Evolutionary conservation across 106 monocot species (phyloP).

Genomic region (Dendrobium catenatum): DNA sequence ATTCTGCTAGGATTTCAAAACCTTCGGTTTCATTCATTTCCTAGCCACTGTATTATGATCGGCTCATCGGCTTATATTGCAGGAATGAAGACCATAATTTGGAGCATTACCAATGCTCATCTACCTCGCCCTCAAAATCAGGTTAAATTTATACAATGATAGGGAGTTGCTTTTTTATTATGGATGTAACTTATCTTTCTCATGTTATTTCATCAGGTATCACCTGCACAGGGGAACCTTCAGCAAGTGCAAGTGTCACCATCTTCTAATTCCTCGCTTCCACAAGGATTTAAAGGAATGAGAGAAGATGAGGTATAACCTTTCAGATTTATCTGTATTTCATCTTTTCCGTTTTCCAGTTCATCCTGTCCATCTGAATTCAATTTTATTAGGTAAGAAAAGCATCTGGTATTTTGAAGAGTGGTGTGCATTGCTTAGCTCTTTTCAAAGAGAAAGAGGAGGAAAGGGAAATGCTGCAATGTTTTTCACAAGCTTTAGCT

Average conservation of each 20-base stretch:
- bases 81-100: constrained; percentile 99
- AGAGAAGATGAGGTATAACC: constrained; percentile 87
- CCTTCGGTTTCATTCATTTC: neutral
- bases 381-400: constrained; percentile 66
- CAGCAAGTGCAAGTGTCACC: constrained; percentile 63
- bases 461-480: constrained; percentile 87
- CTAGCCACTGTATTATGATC: constrained; percentile 2
- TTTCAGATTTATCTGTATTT: constrained; percentile 4
- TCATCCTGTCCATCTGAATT: neutral
- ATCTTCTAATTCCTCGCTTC: constrained; percentile 36
- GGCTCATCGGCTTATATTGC: constrained; percentile 8
- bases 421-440: constrained; percentile 87
- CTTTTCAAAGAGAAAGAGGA: constrained; percentile 97
- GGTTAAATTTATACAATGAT: constrained; percentile 4
- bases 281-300: constrained; percentile 74
- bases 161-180: neutral
- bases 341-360: neutral
- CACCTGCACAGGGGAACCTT: constrained; percentile 52
- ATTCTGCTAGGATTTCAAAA: neutral
- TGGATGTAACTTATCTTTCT: neutral
- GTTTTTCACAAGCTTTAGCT: constrained; percentile 86
- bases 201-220: constrained; percentile 31
- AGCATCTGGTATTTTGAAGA: constrained; percentile 93
- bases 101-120: constrained; percentile 94
- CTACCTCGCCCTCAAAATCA: constrained; percentile 66